Conservation (phyloP, 257 asterid genomes). For the Anisodus tanguticus region DNA sequence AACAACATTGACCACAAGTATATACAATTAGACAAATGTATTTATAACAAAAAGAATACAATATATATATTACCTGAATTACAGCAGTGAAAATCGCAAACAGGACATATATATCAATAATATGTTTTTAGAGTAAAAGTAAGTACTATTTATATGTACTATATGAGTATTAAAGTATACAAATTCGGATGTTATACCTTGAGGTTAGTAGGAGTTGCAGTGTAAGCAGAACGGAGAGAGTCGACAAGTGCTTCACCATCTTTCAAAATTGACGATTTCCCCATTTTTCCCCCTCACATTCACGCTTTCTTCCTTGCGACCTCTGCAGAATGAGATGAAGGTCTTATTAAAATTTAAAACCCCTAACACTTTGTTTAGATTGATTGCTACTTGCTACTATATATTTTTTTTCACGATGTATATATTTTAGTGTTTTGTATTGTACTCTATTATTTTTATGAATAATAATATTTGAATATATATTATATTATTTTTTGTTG, state of each 20-base stretch:
- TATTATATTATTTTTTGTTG: no score
- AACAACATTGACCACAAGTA: background rate
- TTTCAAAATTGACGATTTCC: slow-evolving; percentile 62
- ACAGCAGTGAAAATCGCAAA: slow-evolving; percentile 70
- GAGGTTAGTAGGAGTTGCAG: slow-evolving; percentile 65
- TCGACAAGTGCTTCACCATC: slow-evolving; percentile 65
- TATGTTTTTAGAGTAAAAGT: slow-evolving; percentile 42
- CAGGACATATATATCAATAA: slow-evolving; percentile 71
- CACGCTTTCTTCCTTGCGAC: no score
- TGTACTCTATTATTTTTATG: no score
- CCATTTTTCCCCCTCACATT: slow-evolving; percentile 36
- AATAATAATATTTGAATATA: no score
- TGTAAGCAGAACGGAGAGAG: slow-evolving; percentile 71
- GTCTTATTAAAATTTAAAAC: background rate
- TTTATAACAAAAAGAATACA: background rate
- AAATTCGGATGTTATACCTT: slow-evolving; percentile 40
- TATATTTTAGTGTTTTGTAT: no score
- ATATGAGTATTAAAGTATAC: no score
- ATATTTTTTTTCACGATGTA: no score
- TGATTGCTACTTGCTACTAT: no score
- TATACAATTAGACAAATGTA: background rate
- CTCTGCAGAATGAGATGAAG: background rate
- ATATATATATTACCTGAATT: slow-evolving; percentile 54
- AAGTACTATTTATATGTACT: no score
- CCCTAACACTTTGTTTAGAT: background rate